phyloP scores from a whole-genome alignment of 2,329 filamentous ascomycete genomes.

The Calonectria leucothoes region DNA sequence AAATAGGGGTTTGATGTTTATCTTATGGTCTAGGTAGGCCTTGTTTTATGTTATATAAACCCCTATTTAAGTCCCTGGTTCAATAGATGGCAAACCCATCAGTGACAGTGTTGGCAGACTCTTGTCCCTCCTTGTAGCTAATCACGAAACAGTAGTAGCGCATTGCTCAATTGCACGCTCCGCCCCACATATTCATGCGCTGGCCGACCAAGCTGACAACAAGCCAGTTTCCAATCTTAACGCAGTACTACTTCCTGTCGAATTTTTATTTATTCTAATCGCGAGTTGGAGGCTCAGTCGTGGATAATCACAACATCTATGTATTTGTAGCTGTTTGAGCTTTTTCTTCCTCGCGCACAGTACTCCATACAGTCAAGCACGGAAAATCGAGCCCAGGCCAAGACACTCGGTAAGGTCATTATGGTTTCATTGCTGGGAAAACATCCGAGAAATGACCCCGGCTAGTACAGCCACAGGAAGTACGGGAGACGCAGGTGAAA shows the following conservation, averaged over 20 bases:
- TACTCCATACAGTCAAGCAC: not conserved
- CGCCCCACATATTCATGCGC: not conserved
- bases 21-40: too few species aligned
- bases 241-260: not conserved
- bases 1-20: too few species aligned
- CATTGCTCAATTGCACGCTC: not conserved
- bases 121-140: too few species aligned
- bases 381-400: not conserved
- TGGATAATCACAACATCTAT: not conserved
- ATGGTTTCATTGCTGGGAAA: not conserved
- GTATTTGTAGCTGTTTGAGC: not conserved
- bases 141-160: not conserved
- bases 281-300: not conserved
- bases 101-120: too few species aligned
- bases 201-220: not conserved
- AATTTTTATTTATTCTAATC: not conserved
- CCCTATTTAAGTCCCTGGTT: too few species aligned
- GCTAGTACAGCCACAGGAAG: slow-evolving; percentile 19
- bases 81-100: too few species aligned
- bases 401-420: not conserved
- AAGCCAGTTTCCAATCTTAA: not conserved
- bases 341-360: not conserved
- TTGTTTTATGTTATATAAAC: too few species aligned
- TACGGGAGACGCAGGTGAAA: not conserved
- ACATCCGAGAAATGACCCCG: not conserved